A percentile compares a stretch with the other conserved stretches of the same genome.
These are phyloP conservation scores for Penicillium dipodomyicola DNA, from an alignment of 495 filamentous ascomycete genomes.

Conservation along the genomic window DNA sequence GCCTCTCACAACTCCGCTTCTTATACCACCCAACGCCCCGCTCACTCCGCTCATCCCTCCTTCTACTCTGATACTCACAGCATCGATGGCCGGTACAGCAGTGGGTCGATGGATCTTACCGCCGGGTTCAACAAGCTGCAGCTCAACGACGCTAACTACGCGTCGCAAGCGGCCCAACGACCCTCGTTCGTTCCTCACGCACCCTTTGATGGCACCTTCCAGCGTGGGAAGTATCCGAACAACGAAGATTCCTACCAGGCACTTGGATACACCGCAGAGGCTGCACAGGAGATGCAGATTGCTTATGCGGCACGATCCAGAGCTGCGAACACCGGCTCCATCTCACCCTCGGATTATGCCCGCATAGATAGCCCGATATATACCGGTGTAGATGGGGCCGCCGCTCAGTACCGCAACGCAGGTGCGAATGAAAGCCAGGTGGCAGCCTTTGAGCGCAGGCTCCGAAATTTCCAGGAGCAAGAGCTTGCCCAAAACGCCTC, in stretches of 20 bases:
- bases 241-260: constrained; percentile 34
- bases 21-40: constrained; percentile 32
- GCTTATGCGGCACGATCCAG: constrained; percentile 30
- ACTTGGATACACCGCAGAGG: constrained; percentile 26
- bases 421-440: constrained; percentile 42
- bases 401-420: constrained; percentile 46
- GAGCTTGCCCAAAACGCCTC: constrained; percentile 39
- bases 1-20: constrained; percentile 42
- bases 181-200: constrained; percentile 32
- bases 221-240: constrained; percentile 34
- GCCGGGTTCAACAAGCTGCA: constrained; percentile 36
- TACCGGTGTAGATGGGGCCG: constrained; percentile 37
- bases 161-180: constrained; percentile 25
- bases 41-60: constrained; percentile 37
- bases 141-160: constrained; percentile 32
- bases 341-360: constrained; percentile 55
- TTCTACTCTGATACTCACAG: constrained; percentile 44
- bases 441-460: constrained; percentile 45
- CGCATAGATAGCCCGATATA: constrained; percentile 61
- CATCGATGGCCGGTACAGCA: constrained; percentile 33
- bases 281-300: constrained; percentile 33
- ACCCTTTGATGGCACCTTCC: constrained; percentile 35
- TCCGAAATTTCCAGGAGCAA: constrained; percentile 51
- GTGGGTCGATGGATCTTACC: constrained; percentile 34
- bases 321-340: constrained; percentile 34